phyloP scores from a whole-genome alignment of 805 yeast species.

The Barnettozyma sucrosica region DNA sequence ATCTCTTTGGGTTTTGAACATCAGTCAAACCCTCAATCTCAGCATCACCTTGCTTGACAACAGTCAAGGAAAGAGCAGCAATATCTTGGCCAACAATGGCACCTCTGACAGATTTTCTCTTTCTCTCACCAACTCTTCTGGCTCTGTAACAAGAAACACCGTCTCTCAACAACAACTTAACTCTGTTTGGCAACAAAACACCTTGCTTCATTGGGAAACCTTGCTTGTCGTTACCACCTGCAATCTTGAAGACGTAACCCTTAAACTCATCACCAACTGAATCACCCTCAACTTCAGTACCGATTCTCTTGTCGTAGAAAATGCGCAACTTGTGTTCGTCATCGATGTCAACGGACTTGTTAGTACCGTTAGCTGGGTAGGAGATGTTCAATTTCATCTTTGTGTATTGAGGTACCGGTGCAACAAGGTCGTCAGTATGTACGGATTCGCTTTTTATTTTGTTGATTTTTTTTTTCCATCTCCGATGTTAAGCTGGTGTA shows the following conservation, averaged over 20 bases:
- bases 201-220: constrained; percentile 99
- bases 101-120: constrained; percentile 99
- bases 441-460: neutral
- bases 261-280: constrained; percentile 96
- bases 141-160: constrained; percentile 99
- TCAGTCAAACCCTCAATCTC: constrained; percentile 97
- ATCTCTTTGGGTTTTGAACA: constrained; percentile 93
- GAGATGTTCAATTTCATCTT: constrained; percentile 75
- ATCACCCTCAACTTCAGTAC: constrained; percentile 99
- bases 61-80: constrained; percentile 88
- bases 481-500: neutral
- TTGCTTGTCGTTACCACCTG: constrained; percentile 99
- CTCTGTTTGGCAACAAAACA: constrained; percentile 99
- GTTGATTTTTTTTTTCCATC: constrained; percentile 7
- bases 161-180: constrained; percentile 86
- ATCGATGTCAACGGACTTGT: constrained; percentile 95
- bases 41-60: constrained; percentile 95
- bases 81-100: constrained; percentile 97
- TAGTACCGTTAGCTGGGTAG: constrained; percentile 99
- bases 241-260: constrained; percentile 97
- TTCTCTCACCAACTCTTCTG: constrained; percentile 99
- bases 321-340: constrained; percentile 98
- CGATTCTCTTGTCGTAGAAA: constrained; percentile 99
- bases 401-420: neutral
- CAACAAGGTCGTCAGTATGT: neutral